Evolutionary conservation across 169 alveolate species (phyloP).

Genomic region (Amoebophrya sp.): DNA sequence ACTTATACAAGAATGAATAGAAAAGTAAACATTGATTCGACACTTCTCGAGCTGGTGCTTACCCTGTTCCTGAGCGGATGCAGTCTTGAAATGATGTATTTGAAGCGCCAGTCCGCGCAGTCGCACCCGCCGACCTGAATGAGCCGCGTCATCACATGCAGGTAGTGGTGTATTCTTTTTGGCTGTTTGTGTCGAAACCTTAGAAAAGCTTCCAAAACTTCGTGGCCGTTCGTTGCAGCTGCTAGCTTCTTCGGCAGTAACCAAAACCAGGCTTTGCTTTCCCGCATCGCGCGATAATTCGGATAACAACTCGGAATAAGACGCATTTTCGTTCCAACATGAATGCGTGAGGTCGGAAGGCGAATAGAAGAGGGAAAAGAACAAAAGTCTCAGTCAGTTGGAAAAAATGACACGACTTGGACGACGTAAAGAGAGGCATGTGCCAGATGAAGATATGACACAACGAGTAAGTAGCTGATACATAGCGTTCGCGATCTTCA

Average conservation of each 20-base stretch:
- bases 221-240: neutral
- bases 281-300: neutral
- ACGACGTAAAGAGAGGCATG: too few species aligned
- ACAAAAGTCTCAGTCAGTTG: too few species aligned
- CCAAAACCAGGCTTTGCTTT: neutral
- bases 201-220: neutral
- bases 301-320: neutral
- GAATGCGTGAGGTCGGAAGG: too few species aligned
- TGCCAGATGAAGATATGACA: too few species aligned
- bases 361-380: too few species aligned
- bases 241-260: slow-evolving; percentile 1
- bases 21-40: too few species aligned
- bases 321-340: neutral
- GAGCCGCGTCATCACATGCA: neutral
- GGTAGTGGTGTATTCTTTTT: neutral
- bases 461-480: too few species aligned
- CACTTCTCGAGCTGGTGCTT: too few species aligned
- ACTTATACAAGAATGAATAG: too few species aligned
- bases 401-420: too few species aligned
- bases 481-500: too few species aligned
- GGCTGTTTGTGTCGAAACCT: neutral
- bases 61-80: neutral
- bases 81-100: neutral
- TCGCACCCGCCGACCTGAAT: neutral
- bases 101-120: neutral